Conservation (phyloP, 345 rosid genomes). For the Arabidopsis thaliana region TAIR10.1 NC_003070.9:18081501-18082000, state of each 20-base stretch:
- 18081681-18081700: slow-evolving; percentile 81
- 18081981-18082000: not conserved
- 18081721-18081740: slow-evolving; percentile 74
- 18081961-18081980: not conserved
- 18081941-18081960: not conserved
- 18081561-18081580: slow-evolving; percentile 69
- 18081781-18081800: slow-evolving; percentile 66
- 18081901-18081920: slow-evolving; percentile 99
- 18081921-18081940: slow-evolving; percentile 71
- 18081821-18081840: slow-evolving; percentile 65
- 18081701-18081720: slow-evolving; percentile 75
- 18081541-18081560: slow-evolving; percentile 52
- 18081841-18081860: slow-evolving; percentile 73
- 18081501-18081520: slow-evolving; percentile 88
- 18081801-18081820: slow-evolving; percentile 85
- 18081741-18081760: slow-evolving; percentile 85
- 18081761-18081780: slow-evolving; percentile 89
- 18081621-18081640: slow-evolving; percentile 90
- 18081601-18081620: slow-evolving; percentile 92
- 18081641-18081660: slow-evolving; percentile 81
- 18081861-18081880: slow-evolving; percentile 84
- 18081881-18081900: slow-evolving; percentile 87
- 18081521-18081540: slow-evolving; percentile 67
- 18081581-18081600: slow-evolving; percentile 89
- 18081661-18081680: slow-evolving; percentile 80